Evolutionary conservation across 2,329 filamentous ascomycete genomes (phyloP).

Genomic region (Fusarium camptoceras): DNA sequence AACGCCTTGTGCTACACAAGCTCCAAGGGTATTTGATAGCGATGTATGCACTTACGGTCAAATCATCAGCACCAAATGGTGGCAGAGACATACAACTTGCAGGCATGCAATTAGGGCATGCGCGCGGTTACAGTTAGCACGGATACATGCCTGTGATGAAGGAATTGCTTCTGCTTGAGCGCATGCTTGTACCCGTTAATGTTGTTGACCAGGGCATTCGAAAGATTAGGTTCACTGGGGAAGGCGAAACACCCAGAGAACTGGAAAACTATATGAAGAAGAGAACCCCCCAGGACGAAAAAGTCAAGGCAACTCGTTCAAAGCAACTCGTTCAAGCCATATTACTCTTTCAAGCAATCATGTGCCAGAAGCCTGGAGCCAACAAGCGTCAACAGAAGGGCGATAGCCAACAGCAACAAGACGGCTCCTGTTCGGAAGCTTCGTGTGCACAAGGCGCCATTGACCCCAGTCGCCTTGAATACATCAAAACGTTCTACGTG

Average conservation of each 20-base stretch:
- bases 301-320: not conserved
- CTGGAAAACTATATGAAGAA: constrained; percentile 7
- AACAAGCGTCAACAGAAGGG: not conserved
- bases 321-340: not conserved
- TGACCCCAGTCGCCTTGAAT: not conserved
- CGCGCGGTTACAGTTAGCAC: not conserved
- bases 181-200: too few relatives aligned
- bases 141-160: not conserved
- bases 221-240: not conserved
- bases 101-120: not conserved
- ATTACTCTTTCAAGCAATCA: not conserved
- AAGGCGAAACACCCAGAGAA: not conserved
- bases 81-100: not conserved
- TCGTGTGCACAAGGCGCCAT: not conserved
- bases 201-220: not conserved
- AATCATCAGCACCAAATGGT: not conserved
- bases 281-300: not conserved
- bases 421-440: not conserved
- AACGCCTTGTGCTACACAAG: constrained; percentile 4
- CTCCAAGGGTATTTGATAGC: not conserved
- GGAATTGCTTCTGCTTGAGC: constrained; percentile 3
- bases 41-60: not conserved
- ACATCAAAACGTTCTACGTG: constrained; percentile 2
- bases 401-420: not conserved
- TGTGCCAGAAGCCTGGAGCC: not conserved